Conservation (phyloP, 805 yeast genomes). For the Wickerhamiella sergipiensis region DNA sequence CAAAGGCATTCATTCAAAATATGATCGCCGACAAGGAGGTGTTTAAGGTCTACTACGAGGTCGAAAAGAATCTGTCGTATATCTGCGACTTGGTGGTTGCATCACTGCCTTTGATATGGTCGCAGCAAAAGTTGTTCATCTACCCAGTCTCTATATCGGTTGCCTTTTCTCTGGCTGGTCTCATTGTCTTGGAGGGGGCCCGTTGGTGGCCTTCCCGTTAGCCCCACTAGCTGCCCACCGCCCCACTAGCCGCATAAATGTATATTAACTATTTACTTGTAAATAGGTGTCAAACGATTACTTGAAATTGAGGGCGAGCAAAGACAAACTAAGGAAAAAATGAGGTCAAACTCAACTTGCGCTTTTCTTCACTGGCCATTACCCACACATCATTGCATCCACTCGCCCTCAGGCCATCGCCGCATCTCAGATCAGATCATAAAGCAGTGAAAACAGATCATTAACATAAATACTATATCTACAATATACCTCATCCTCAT, state of each 20-base stretch:
- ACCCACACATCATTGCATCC: too few species aligned
- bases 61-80: slow-evolving; percentile 8
- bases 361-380: too few species aligned
- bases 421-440: too few species aligned
- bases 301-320: too few species aligned
- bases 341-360: too few species aligned
- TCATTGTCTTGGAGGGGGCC: not conserved
- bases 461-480: not conserved
- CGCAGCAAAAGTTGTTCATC: slow-evolving; percentile 5
- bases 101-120: slow-evolving; percentile 10
- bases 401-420: too few species aligned
- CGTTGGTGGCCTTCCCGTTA: not conserved
- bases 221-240: too few species aligned
- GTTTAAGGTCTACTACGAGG: slow-evolving; percentile 9
- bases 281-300: too few species aligned
- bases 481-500: not conserved
- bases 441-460: too few species aligned
- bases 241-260: not conserved
- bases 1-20: slow-evolving; percentile 9
- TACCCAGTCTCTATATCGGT: slow-evolving; percentile 11
- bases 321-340: too few species aligned
- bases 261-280: not conserved
- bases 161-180: slow-evolving; percentile 7
- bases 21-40: slow-evolving; percentile 14
- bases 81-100: slow-evolving; percentile 9